Conservation (phyloP, 805 yeast genomes). For the Teunomyces kruisii region DNA sequence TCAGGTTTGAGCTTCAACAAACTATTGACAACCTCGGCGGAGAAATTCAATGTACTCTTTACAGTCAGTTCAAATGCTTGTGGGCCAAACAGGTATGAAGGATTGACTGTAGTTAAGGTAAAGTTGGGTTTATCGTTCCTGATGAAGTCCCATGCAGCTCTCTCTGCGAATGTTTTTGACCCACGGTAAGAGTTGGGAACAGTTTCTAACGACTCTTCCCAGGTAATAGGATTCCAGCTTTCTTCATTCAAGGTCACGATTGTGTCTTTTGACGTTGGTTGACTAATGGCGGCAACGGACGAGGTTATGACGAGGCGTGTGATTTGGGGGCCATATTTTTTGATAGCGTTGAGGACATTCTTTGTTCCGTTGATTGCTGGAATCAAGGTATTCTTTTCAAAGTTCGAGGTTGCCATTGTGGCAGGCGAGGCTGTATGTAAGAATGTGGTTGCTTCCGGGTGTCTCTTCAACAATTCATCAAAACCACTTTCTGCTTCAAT, state of each 20-base stretch:
- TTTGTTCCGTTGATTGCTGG: constrained; percentile 61
- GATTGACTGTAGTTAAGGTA: constrained; percentile 10
- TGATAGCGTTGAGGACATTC: constrained; percentile 49
- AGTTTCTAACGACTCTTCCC: constrained; percentile 14
- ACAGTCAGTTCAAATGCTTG: constrained; percentile 15
- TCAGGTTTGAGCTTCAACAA: constrained; percentile 9
- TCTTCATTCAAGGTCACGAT: constrained; percentile 10
- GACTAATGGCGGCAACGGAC: constrained; percentile 53
- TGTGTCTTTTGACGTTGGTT: constrained; percentile 15
- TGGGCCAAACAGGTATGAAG: constrained; percentile 26
- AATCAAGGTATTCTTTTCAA: constrained; percentile 49
- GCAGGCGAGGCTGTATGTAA: constrained; percentile 65
- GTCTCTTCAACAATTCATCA: constrained; percentile 42
- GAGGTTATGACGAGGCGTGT: constrained; percentile 47
- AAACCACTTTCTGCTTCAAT: constrained; percentile 47
- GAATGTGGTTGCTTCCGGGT: constrained; percentile 53
- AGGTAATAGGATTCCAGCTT: constrained; percentile 15
- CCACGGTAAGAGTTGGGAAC: constrained; percentile 12
- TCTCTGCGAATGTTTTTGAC: constrained; percentile 13
- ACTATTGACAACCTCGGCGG: constrained; percentile 12
- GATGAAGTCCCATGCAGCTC: constrained; percentile 16
- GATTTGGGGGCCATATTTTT: constrained; percentile 40
- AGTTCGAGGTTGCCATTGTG: constrained; percentile 41
- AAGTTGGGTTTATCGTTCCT: constrained; percentile 6
- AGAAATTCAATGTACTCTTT: constrained; percentile 11